Base-by-base conservation (phyloP, 1,284 basidiomycete species). In the Somion occarium region DNA sequence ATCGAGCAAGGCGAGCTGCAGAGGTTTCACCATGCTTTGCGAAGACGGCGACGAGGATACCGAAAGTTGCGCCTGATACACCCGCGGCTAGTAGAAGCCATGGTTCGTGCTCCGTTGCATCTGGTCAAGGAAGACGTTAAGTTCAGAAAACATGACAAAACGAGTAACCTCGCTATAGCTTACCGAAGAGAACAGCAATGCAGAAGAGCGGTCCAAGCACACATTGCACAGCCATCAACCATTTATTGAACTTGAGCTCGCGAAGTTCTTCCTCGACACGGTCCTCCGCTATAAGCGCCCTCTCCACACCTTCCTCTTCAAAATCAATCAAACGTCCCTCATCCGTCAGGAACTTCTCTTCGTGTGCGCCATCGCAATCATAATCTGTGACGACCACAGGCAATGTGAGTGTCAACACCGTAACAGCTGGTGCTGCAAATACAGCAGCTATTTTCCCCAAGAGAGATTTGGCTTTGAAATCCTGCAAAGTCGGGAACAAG, bases 401-500 rank as follows among this genome's bases (percentile, higher is more conserved):
- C 4, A 98, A 73, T 0, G 96, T 98, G 15, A 98, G 61, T 0
- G 94, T 98, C 48, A 99, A 74, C 11, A 78, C 73, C 64, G 97
- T 72, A 4, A 98, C 84, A 0, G 94, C 92, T 0, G 96, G 96
- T 0, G 85, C 84, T 5, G 93, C 93, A 50, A 95, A 78, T 13
- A 97, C 60, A 0, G 88, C 83, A 0, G 91, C 85, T 18, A 90
- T 69, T 67, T 84, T 84, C 3, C 88, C 89, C 5, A 89, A 58
- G 49, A 83, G 15, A 1, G 54, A 53, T 38, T 56, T 56, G 44
- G 76, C 73, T 24, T 72, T 60, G 66, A 97, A 88, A 52, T 82
- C 75, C 54, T 89, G 83, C 3, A 99, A 69, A 0, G 94, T 92
- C 0, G 96, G 95, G 69, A 97, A 97, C 12, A 98, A 74, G 1